A percentile compares a stretch with the other conserved stretches of the same genome.
These are phyloP conservation scores for Didymosphaeria variabile DNA, from an alignment of 2,329 filamentous ascomycete species.

Conservation along the genomic window DNA sequence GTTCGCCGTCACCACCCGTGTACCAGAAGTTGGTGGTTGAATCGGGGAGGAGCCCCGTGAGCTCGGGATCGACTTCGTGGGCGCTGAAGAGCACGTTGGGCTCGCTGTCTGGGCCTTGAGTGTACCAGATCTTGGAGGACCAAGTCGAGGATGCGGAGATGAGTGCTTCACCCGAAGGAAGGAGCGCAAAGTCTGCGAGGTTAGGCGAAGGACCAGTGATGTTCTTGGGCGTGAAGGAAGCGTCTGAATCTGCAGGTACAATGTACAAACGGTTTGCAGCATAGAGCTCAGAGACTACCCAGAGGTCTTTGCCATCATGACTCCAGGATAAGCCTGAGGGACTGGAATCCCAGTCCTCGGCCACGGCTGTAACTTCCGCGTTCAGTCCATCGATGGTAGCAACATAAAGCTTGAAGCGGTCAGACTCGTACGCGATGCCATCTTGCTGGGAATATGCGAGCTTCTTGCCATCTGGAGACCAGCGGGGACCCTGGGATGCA, in stretches of 20 bases:
- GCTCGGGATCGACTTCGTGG: slow-evolving; percentile 69
- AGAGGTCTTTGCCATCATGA: slow-evolving; percentile 41
- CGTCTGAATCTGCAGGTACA: slow-evolving; percentile 66
- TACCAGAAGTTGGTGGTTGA: slow-evolving; percentile 77
- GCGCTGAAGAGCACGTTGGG: slow-evolving; percentile 65
- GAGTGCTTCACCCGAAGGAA: slow-evolving; percentile 65
- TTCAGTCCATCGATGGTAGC: slow-evolving; percentile 43
- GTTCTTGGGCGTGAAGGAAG: slow-evolving; percentile 53
- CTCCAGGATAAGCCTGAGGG: slow-evolving; percentile 41
- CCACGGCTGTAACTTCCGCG: slow-evolving; percentile 36
- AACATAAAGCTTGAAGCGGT: slow-evolving; percentile 67
- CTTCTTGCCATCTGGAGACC: slow-evolving; percentile 75
- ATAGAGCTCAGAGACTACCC: slow-evolving; percentile 44
- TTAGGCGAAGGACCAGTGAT: slow-evolving; percentile 55
- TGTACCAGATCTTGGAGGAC: slow-evolving; percentile 47
- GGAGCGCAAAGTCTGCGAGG: slow-evolving; percentile 59
- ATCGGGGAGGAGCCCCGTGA: slow-evolving; percentile 69
- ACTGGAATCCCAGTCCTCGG: slow-evolving; percentile 47
- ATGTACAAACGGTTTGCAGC: slow-evolving; percentile 62
- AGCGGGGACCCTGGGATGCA: slow-evolving; percentile 73
- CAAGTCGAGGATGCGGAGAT: slow-evolving; percentile 43
- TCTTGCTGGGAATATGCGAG: slow-evolving; percentile 80
- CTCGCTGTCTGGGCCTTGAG: slow-evolving; percentile 32
- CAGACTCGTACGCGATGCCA: slow-evolving; percentile 75
- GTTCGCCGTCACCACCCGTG: slow-evolving; percentile 64